Evolutionary conservation across 176 grass and related monocot species (phyloP).

Genomic region (Aegilops speltoides): DNA sequence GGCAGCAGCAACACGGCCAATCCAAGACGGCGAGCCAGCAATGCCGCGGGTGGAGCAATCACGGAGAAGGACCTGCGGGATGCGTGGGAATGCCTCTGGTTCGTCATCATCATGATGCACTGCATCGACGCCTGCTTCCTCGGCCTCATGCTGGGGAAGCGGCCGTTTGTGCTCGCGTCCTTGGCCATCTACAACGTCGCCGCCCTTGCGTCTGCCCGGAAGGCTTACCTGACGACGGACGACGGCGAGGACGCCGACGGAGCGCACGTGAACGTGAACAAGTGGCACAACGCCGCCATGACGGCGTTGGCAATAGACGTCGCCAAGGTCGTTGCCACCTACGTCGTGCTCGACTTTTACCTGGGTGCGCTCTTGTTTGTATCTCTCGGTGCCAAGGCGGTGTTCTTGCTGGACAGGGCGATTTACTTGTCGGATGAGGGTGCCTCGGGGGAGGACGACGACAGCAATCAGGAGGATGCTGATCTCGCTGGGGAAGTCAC

Average conservation of each 20-base stretch:
- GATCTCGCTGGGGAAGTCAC: background rate
- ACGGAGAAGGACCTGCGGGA: background rate
- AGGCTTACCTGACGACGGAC: background rate
- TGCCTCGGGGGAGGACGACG: background rate
- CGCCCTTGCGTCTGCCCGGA: background rate
- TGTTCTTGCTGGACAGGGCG: background rate
- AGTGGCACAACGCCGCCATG: background rate
- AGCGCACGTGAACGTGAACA: background rate
- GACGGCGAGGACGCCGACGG: background rate
- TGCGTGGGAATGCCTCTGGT: background rate
- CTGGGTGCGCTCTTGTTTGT: background rate
- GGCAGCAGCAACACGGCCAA: background rate
- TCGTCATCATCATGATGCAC: background rate
- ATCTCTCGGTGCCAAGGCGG: background rate
- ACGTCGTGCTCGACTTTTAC: constrained; percentile 10
- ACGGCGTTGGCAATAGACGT: constrained; percentile 4
- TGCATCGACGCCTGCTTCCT: background rate
- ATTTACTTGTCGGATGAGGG: background rate
- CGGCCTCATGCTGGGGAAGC: background rate
- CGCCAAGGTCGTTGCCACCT: constrained; percentile 2
- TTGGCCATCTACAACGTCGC: background rate
- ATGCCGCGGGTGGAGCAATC: background rate
- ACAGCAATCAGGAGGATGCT: background rate
- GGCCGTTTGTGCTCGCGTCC: background rate
- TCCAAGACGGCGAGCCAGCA: too few relatives aligned